These are phyloP conservation scores for Candida palmyrensis DNA, from an alignment of 805 yeast genomes.

Conservation along the genomic window DNA sequence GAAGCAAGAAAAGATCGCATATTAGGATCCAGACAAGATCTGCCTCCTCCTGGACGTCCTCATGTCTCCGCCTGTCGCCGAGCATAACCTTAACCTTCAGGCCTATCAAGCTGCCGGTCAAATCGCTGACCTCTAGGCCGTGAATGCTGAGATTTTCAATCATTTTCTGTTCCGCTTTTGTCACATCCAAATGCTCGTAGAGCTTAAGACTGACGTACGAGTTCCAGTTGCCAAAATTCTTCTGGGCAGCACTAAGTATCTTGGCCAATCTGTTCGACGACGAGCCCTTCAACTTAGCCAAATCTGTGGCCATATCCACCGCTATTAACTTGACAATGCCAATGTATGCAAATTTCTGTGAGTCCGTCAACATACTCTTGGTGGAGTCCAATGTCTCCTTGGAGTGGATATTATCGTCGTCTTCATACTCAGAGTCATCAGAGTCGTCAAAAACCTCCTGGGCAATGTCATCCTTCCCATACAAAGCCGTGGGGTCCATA, in stretches of 20 bases:
- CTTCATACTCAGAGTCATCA: constrained; percentile 24
- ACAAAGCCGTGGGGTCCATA: constrained; percentile 12
- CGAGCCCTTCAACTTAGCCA: constrained; percentile 54
- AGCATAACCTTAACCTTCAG: constrained; percentile 6
- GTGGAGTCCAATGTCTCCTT: constrained; percentile 74
- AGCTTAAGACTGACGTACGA: constrained; percentile 63
- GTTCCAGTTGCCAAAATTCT: constrained; percentile 82
- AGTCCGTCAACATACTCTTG: constrained; percentile 70
- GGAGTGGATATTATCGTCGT: constrained; percentile 43
- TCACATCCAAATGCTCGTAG: constrained; percentile 76
- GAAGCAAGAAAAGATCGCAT: constrained; percentile 80
- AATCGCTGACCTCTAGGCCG: constrained; percentile 71
- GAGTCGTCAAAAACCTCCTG: constrained; percentile 8
- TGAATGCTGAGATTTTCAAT: constrained; percentile 81
- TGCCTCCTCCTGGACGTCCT: constrained; percentile 7
- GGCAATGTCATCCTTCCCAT: constrained; percentile 23
- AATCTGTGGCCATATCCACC: constrained; percentile 76
- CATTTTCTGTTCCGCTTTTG: constrained; percentile 77
- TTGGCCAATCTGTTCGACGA: constrained; percentile 52
- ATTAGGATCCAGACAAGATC: constrained; percentile 82
- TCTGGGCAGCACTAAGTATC: constrained; percentile 61
- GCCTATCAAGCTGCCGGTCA: constrained; percentile 53
- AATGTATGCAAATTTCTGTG: constrained; percentile 87
- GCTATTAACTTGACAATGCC: constrained; percentile 75
- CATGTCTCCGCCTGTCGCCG: constrained; percentile 6